Evolutionary conservation across 1,284 basidiomycete species (phyloP).

Genomic region (Neolentinus lepideus): DNA sequence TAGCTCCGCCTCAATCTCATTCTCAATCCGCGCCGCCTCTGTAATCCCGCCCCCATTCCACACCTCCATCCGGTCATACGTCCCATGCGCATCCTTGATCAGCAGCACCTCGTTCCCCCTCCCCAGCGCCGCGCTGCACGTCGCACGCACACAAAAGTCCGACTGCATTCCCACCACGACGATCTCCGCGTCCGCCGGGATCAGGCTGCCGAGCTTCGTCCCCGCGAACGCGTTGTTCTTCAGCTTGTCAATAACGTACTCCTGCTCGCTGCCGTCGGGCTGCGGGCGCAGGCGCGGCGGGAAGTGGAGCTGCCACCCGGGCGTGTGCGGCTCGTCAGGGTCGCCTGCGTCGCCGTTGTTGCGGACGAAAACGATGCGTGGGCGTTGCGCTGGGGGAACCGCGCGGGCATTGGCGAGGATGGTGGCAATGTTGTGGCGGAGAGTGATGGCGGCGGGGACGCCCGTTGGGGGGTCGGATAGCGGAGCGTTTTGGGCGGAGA

Average conservation of each 20-base stretch:
- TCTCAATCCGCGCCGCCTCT: slow-evolving; percentile 40
- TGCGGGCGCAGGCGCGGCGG: slow-evolving; percentile 39
- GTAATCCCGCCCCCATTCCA: slow-evolving; percentile 47
- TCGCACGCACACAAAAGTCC: slow-evolving; percentile 59
- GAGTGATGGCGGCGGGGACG: slow-evolving; percentile 36
- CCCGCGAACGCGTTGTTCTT: slow-evolving; percentile 66
- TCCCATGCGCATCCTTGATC: slow-evolving; percentile 56
- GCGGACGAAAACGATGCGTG: slow-evolving; percentile 59
- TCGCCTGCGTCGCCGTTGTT: slow-evolving; percentile 54
- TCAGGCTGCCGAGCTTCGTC: slow-evolving; percentile 39
- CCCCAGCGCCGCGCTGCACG: slow-evolving; percentile 52
- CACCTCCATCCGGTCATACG: slow-evolving; percentile 56
- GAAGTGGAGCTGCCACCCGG: slow-evolving; percentile 54
- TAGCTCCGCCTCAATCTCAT: slow-evolving; percentile 40
- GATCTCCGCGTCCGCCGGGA: slow-evolving; percentile 47
- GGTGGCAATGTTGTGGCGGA: slow-evolving; percentile 39
- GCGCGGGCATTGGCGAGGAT: slow-evolving; percentile 45
- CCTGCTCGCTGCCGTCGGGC: slow-evolving; percentile 12
- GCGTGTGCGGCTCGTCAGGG: slow-evolving; percentile 42
- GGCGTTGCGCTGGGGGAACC: slow-evolving; percentile 29
- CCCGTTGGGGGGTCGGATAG: slow-evolving; percentile 39
- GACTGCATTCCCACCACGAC: slow-evolving; percentile 61
- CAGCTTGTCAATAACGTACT: slow-evolving; percentile 47
- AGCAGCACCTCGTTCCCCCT: slow-evolving; percentile 60
- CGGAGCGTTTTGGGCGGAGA: slow-evolving; percentile 50